Base-by-base conservation (phyloP, 768 basidiomycete genomes). In the Kwoniella sp. region DNA sequence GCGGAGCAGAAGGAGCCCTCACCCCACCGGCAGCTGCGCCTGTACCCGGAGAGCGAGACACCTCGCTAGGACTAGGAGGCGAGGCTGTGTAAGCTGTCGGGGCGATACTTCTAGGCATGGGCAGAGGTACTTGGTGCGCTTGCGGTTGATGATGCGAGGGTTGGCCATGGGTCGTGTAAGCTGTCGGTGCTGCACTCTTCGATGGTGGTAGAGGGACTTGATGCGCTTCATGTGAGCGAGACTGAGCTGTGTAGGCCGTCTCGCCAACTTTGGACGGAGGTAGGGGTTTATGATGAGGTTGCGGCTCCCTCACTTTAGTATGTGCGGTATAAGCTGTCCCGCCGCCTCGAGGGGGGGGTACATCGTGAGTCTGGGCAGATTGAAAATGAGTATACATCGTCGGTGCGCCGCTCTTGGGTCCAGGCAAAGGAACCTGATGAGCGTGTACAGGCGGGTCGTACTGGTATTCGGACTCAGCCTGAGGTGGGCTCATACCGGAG, bases 181-280 rank as follows among this genome's bases (percentile, higher is more conserved):
- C 25, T 1, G 41, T 62, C 4, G 61, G 61, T 45, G 37, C 61
- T 8, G 51, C 28, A 13, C 7, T 41, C 22, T 41, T 56, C 7
- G 65, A 61, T 30, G 45, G 53, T 9, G 65, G 65, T 23, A 61
- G 34, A 15, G 65, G 59, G 20, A 66, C 31, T n/a, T 61, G 41
- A 4, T 13, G 55, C 12, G 29, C 5, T 8, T 22, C 4, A 34
- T n/a, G 34, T 34, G 7, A 34, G 4, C 12, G 30, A n/a, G n/a
- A 12, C 37, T 17, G 22, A 17, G 55, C 22, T 57, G 30, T 25
- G 25, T 26, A 54, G 8, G 29, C 17, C 4, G 25, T 48, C 15
- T 20, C 47, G 15, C 47, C 47, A 20, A 23, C 47, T 58, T 37
- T 47, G 23, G 22, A 29, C 45, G 22, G 38, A 7, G 41, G 58